These are phyloP conservation scores for Geotrichum siamense DNA, from an alignment of 1,139 yeast genomes.

Conservation along the genomic window DNA sequence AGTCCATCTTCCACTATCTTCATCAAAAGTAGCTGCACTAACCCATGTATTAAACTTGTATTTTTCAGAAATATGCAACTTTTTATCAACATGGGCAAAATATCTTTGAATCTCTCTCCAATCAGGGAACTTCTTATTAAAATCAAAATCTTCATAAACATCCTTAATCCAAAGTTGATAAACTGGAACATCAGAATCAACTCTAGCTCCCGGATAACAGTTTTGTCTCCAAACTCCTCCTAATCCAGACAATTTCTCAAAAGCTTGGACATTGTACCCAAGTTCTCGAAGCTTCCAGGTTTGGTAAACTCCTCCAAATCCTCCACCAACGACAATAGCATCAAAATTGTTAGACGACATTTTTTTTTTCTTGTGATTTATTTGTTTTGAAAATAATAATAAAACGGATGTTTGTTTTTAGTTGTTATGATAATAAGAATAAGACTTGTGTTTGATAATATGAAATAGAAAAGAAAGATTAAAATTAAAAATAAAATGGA, in stretches of 20 bases:
- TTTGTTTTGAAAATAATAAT: too few species aligned
- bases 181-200: constrained; percentile 48
- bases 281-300: constrained; percentile 33
- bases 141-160: constrained; percentile 43
- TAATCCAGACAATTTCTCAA: constrained; percentile 41
- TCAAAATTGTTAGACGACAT: constrained; percentile 17
- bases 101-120: constrained; percentile 46
- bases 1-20: constrained; percentile 37
- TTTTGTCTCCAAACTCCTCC: constrained; percentile 53
- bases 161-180: constrained; percentile 42
- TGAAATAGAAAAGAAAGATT: too few species aligned
- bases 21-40: constrained; percentile 34
- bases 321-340: constrained; percentile 31
- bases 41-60: constrained; percentile 35
- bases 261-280: constrained; percentile 36
- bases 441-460: too few species aligned
- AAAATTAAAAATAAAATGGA: too few species aligned
- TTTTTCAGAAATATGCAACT: constrained; percentile 34
- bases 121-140: constrained; percentile 39
- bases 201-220: constrained; percentile 44
- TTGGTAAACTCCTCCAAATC: constrained; percentile 37
- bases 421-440: too few species aligned
- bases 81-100: constrained; percentile 38
- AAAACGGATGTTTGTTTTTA: too few species aligned
- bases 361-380: neutral